Evolutionary conservation across 2,329 filamentous ascomycete species (phyloP), one percentile per base, ranked within the genome.

Genomic region (Colletotrichum sp.): DNA sequence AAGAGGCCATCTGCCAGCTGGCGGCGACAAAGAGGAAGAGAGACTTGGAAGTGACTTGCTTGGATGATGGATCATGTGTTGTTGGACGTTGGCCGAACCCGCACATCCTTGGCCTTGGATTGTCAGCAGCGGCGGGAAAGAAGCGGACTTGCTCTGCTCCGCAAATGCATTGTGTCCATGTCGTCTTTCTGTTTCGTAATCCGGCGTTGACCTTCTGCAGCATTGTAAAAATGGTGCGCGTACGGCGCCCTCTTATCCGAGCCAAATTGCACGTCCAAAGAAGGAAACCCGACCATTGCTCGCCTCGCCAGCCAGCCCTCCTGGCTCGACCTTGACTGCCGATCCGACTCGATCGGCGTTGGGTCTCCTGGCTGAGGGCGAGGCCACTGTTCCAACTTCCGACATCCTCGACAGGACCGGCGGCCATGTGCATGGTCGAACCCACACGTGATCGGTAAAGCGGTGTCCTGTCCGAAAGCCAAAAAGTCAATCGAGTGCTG

Each of bases 371-470:
- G 29, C 62, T 24, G 62, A 27, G 29, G 29, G 61, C 61, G 47
- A 57, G 21, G 54, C 27, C 18, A 47, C 38, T 47, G 38, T 47
- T 57, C n/a, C 54, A 51, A 21, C 43, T 51, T 51, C 43, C 43
- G n/a, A 51, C n/a, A 51, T 51, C 43, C n/a, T 51, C 43, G 43
- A 21, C 43, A 21, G 43, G n/a, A 21, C 43, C 43, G 21, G 43
- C n/a, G 43, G 43, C 43, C n/a, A 51, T 51, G 43, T 21, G 43
- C 43, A 51, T 51, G 43, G 43, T 12, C n/a, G 63, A 54, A 66
- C 12, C 43, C 43, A 66, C 69, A 70, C 69, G 69, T 70, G 69
- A 66, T 65, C 69, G 69, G 69, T n/a, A 29, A 54, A 13, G 29
- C 11, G 29, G 54, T 47, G 36, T 51, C n/a, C 16, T 54, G 21